Percentiles rank a stretch among this genome's conserved stretches.
Conservation (phyloP, 2,329 filamentous ascomycete genomes). For the Colletotrichum tropicicola region DNA sequence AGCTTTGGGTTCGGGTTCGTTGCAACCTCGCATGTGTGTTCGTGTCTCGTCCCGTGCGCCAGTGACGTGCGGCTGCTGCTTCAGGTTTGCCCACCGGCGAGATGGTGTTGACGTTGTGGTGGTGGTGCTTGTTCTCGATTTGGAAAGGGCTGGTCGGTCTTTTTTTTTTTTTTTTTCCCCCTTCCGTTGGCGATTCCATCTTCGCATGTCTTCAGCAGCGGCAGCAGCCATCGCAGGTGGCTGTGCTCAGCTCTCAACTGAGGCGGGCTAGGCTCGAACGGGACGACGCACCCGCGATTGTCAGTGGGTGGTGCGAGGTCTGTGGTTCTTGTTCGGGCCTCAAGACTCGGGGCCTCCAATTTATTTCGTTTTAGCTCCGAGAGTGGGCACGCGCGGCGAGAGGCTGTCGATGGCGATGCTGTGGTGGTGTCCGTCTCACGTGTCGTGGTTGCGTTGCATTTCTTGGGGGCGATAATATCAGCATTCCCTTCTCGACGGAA, state of each 20-base stretch:
- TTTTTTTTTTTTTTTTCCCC: too few relatives aligned
- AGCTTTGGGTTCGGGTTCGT: conserved; percentile 5
- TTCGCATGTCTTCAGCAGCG: conserved; percentile 13
- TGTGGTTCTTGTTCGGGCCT: conserved; percentile 9
- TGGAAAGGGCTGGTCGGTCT: too few relatives aligned
- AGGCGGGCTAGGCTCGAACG: neutral
- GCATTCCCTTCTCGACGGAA: neutral
- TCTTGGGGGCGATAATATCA: neutral
- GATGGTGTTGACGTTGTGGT: neutral
- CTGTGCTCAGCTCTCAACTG: conserved; percentile 15
- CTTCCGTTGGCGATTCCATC: too few relatives aligned
- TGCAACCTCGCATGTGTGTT: neutral
- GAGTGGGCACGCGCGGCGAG: neutral
- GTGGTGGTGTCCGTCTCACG: neutral
- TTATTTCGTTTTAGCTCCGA: conserved; percentile 22
- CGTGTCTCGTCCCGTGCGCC: neutral
- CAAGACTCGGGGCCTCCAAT: too few relatives aligned
- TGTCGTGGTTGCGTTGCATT: neutral
- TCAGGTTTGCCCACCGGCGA: neutral
- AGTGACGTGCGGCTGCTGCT: neutral
- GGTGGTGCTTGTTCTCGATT: too few relatives aligned
- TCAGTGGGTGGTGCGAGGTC: conserved; percentile 11
- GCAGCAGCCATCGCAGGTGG: neutral
- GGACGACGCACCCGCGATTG: conserved; percentile 13
- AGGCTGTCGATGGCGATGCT: neutral